These are phyloP conservation scores for Anethum foeniculum DNA, from an alignment of 140 eudicot species.

Conservation along the genomic window DNA sequence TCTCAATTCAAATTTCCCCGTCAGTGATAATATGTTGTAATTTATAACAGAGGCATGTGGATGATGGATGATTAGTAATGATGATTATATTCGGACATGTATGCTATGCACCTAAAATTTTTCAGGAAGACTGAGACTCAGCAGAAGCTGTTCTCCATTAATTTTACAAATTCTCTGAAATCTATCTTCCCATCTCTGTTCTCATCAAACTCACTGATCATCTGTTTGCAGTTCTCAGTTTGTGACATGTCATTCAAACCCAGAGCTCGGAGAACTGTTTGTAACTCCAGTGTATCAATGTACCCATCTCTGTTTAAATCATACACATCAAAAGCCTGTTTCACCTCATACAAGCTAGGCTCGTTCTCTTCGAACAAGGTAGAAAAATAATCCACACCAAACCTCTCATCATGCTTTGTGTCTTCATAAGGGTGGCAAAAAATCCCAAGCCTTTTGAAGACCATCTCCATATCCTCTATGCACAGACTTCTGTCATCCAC, in stretches of 20 bases:
- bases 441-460: slow-evolving; percentile 52
- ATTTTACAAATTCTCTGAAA: slow-evolving; percentile 60
- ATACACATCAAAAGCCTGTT: slow-evolving; percentile 70
- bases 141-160: slow-evolving; percentile 47
- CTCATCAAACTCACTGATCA: slow-evolving; percentile 65
- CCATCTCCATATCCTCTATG: slow-evolving; percentile 42
- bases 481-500: slow-evolving; percentile 17
- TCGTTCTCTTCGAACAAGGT: slow-evolving; percentile 48
- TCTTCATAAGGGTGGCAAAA: slow-evolving; percentile 21
- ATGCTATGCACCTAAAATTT: neutral
- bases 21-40: neutral
- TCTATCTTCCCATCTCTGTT: slow-evolving; percentile 62
- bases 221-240: slow-evolving; percentile 54
- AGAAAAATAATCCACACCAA: slow-evolving; percentile 30
- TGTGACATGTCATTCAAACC: slow-evolving; percentile 44
- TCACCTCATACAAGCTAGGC: slow-evolving; percentile 53
- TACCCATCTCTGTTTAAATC: slow-evolving; percentile 62
- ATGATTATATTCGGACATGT: neutral
- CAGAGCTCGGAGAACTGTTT: slow-evolving; percentile 45
- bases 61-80: slow-evolving; percentile 30
- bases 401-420: slow-evolving; percentile 26
- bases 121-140: slow-evolving; percentile 17
- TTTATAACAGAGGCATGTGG: neutral
- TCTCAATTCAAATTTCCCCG: neutral
- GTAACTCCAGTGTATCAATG: slow-evolving; percentile 64